Base-by-base conservation (phyloP, 495 filamentous ascomycete genomes). In the Penicillium maclennaniae region DNA sequence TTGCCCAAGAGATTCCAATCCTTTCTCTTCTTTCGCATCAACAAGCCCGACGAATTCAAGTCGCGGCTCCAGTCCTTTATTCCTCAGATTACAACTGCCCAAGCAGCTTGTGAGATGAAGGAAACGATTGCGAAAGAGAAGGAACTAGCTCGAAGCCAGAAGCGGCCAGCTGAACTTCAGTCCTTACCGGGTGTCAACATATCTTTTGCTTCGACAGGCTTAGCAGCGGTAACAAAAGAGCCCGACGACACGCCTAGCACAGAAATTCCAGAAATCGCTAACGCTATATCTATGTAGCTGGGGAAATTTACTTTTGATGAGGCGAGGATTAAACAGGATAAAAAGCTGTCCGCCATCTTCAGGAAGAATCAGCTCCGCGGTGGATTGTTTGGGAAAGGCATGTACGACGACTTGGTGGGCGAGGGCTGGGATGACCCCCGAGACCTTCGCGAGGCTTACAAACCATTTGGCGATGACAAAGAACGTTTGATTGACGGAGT, bases 11-110 rank as follows among this genome's bases (percentile, higher is more conserved):
- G 51, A 16, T 61, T 44, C 16, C 45, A 61, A 43, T 43, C 28
- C 15, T 61, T 58, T 26, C 39, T 61, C 3, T 61, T 58, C 8
- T 61, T 58, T 39, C 52, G 53, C 4, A 51, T 61, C 20, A 39
- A 19, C 16, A 36, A 61, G 17, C 36, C 36, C 4, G 39, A 41
- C 14, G 43, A 49, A 34, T 56, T 56, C 54, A 56, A 56, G 17
- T 37, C 26, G 5, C 48, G 48, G 2, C 48, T 56, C 26, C 46
- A 25, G 26, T 39, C 37, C 8, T 56, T 56, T 19, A 25, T 41
- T 15, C 21, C 40, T 14, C 8, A 41, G 17, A 56, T 39, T 7
- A 56, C 47, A 12, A 55, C 51, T 1, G 51, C 37, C 5, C 10
- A 39, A 19, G 37, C 9, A 14, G 37, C 37, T 1, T 39, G 37